Evolutionary conservation across 2,329 filamentous ascomycete species (phyloP), one percentile per base, ranked within the genome.

Genomic region (Colletotrichum lindemuthianum): DNA sequence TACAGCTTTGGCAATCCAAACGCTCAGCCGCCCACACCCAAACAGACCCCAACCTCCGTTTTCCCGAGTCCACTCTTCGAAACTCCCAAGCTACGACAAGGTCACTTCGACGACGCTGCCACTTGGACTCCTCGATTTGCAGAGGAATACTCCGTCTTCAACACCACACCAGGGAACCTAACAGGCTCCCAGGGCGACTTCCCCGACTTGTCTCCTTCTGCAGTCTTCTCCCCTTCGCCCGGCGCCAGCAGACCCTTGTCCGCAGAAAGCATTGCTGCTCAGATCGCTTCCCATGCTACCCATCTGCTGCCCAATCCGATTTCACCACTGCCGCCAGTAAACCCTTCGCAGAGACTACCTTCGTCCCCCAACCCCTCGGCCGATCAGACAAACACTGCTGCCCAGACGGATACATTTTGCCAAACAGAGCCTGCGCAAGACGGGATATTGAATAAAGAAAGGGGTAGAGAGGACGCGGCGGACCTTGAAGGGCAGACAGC

Each of bases 91-190:
- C 76, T 77, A 60, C 79, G 75, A 69, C 79, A 79, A 67, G 77
- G 77, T 65, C 79, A 77, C 60, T 81, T 83, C 69, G 76, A 84
- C 75, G 81, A 85, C 66, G 74, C 81, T 56, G 78, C 79, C 69
- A 81, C 81, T 69, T 86, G 84, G 82, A 89, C 86, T 48, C 86
- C 87, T 73, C 82, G 81, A 63, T 89, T 88, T 77, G 86, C 86
- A 68, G 86, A 89, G 72, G 86, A 89, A 68, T 89, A 87, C 71
- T 88, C 86, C 67, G 86, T 89, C 71, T 89, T 89, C 79, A 87
- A 88, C 76, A 78, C 82, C n/a, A 88, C 86, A 8, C 87, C 87
- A 13, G 86, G 85, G 51, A 86, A 87, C 71, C 78, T 88, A 59
- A 79, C 79, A 70, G 82, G 78, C 57, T 74, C 77, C 47, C 77